These are phyloP conservation scores for Aureobasidium zeae DNA, from an alignment of 2,329 filamentous ascomycete genomes.

Conservation along the genomic window DNA sequence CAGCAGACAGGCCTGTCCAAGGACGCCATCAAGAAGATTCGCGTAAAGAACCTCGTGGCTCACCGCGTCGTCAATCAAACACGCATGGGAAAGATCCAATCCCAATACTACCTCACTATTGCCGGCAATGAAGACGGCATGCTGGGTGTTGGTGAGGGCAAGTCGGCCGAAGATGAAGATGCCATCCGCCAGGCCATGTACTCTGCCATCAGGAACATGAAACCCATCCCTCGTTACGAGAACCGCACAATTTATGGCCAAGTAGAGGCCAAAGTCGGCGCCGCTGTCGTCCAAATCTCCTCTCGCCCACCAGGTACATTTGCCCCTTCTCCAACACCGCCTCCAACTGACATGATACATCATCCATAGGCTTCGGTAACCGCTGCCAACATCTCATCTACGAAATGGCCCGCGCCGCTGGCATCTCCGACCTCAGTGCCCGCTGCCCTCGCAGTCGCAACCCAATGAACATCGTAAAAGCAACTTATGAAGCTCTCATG, in stretches of 20 bases:
- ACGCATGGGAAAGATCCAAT: conserved; percentile 84
- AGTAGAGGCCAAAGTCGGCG: conserved; percentile 74
- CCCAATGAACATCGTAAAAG: conserved; percentile 97
- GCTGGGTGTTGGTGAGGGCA: conserved; percentile 82
- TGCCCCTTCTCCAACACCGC: not conserved
- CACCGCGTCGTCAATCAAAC: conserved; percentile 86
- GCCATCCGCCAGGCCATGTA: conserved; percentile 65
- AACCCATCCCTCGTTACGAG: conserved; percentile 85
- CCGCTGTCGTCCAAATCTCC: conserved; percentile 73
- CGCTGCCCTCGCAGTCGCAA: conserved; percentile 78
- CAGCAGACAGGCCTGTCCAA: conserved; percentile 48
- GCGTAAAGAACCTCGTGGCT: conserved; percentile 61
- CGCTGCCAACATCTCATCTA: conserved; percentile 86
- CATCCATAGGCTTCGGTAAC: conserved; percentile 70
- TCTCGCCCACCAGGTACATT: conserved; percentile 75
- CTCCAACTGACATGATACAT: conserved; percentile 5
- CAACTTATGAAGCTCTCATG: conserved; percentile 70
- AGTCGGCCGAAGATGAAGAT: conserved; percentile 63
- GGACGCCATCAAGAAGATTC: conserved; percentile 43
- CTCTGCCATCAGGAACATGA: conserved; percentile 83
- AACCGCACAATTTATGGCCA: conserved; percentile 83
- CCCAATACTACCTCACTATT: conserved; percentile 64
- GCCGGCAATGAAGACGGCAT: conserved; percentile 82
- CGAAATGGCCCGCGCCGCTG: conserved; percentile 81
- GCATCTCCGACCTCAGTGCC: conserved; percentile 79